Conservation (phyloP, 257 asterid genomes). For the Echites panduratus region DNA sequence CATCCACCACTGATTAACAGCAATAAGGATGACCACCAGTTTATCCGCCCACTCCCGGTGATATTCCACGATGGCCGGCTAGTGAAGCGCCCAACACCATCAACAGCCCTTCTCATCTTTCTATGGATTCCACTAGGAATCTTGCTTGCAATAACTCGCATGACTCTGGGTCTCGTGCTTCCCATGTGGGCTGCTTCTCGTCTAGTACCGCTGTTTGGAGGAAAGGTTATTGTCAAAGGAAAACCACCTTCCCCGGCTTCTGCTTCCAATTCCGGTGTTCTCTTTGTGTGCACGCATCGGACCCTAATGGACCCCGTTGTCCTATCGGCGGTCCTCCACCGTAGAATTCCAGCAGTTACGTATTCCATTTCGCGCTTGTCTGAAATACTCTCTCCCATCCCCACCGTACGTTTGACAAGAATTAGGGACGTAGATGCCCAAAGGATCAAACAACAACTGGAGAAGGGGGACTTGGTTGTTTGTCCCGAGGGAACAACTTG, state of each 20-base stretch:
- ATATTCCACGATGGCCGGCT: slow-evolving; percentile 91
- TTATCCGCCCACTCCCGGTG: slow-evolving; percentile 61
- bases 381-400: slow-evolving; percentile 79
- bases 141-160: slow-evolving; percentile 49
- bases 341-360: slow-evolving; percentile 75
- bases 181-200: slow-evolving; percentile 48
- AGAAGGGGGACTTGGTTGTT: slow-evolving; percentile 60
- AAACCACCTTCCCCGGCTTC: slow-evolving; percentile 60
- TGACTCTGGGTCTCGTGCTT: slow-evolving; percentile 39
- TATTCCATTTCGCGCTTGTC: slow-evolving; percentile 70
- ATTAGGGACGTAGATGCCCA: slow-evolving; percentile 56
- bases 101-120: slow-evolving; percentile 53
- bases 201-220: slow-evolving; percentile 56
- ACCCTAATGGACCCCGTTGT: slow-evolving; percentile 82
- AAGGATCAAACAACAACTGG: slow-evolving; percentile 51
- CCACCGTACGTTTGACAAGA: slow-evolving; percentile 73
- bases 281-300: slow-evolving; percentile 80
- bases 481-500: slow-evolving; percentile 94
- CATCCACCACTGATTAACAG: slow-evolving; percentile 27
- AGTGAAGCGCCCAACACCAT: slow-evolving; percentile 67
- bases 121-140: slow-evolving; percentile 74
- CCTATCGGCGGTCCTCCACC: slow-evolving; percentile 68
- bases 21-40: slow-evolving; percentile 14
- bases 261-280: slow-evolving; percentile 44
- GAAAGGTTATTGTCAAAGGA: slow-evolving; percentile 56